Evolutionary conservation across 208 protist species (phyloP), one percentile per base, ranked within the genome.

Genomic region (Crithidia brevicula): DNA sequence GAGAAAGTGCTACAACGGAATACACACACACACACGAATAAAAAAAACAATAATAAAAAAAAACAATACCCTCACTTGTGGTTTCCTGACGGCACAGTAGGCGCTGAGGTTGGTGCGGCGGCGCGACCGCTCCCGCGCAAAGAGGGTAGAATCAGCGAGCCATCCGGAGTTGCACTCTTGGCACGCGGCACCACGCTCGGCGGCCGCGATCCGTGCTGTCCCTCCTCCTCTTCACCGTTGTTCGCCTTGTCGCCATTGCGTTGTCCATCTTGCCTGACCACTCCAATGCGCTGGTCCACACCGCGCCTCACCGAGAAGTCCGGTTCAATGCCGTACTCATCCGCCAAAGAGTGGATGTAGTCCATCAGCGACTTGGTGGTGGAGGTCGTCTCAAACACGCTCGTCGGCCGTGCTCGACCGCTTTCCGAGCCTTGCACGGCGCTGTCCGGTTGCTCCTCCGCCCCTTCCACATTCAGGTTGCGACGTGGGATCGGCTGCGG

Each of bases 321-420:
- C 4, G 65, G 45, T 23, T 62, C 52, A n/a, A 71, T 63, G 46
- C 54, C 34, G 42, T 62, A 54, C 46, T 71, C 54, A 11, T 71
- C 52, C 36, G 53, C 47, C 7, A 64, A 27, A 46, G 42, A 56
- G 23, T 25, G 31, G 30, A 69, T 61, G 52, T 53, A 69, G 52
- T 69, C 52, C 52, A 69, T 69, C 16, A 69, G 52, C 20, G 64
- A 50, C 40, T 43, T 46, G n/a, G 34, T 47, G 10, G 52, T 47
- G 9, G 52, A 31, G 25, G 53, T 38, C 8, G 23, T 36, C 10
- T 47, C 31, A 42, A 59, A 46, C 18, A 25, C 42, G 52, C 50
- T 68, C 10, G 63, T 57, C 13, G 63, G 63, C 38, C 25, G 50
- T 11, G 50, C 52, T 3, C 52, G 40, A 20, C 25, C 9, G 64